Conservation (phyloP, 2,329 filamentous ascomycete genomes). For the Bipolaris victoriae region DNA sequence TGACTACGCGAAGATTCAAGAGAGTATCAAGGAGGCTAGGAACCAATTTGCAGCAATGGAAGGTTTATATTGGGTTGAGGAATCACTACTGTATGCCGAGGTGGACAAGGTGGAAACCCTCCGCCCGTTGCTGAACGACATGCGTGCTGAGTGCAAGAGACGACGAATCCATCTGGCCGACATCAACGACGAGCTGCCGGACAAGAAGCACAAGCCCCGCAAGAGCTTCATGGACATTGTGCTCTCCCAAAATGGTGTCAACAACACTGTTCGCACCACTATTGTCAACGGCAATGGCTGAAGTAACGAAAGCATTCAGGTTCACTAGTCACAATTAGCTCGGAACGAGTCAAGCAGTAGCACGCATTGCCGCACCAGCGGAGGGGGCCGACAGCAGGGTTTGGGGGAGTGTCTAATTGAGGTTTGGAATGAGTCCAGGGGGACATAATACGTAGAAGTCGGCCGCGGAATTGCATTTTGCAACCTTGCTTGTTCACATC, state of each 20-base stretch:
- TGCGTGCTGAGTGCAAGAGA: conserved; percentile 37
- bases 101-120: conserved; percentile 40
- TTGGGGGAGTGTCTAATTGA: background rate
- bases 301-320: conserved; percentile 11
- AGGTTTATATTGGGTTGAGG: conserved; percentile 48
- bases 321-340: conserved; percentile 11
- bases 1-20: conserved; percentile 45
- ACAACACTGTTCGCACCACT: conserved; percentile 21
- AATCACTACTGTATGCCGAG: conserved; percentile 34
- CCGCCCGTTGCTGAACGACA: conserved; percentile 37
- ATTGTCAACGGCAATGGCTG: conserved; percentile 37
- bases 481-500: background rate
- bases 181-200: conserved; percentile 21
- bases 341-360: background rate
- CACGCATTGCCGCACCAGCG: background rate
- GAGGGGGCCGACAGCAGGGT: background rate
- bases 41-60: conserved; percentile 48
- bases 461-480: background rate
- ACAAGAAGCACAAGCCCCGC: conserved; percentile 40
- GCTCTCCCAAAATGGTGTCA: conserved; percentile 33
- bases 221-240: conserved; percentile 49
- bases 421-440: background rate
- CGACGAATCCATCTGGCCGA: conserved; percentile 36
- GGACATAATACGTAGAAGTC: background rate
- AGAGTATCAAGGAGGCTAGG: conserved; percentile 44